These are phyloP conservation scores for Cystobasidium slooffiae DNA, from an alignment of 1,284 basidiomycete genomes.

Conservation along the genomic window DNA sequence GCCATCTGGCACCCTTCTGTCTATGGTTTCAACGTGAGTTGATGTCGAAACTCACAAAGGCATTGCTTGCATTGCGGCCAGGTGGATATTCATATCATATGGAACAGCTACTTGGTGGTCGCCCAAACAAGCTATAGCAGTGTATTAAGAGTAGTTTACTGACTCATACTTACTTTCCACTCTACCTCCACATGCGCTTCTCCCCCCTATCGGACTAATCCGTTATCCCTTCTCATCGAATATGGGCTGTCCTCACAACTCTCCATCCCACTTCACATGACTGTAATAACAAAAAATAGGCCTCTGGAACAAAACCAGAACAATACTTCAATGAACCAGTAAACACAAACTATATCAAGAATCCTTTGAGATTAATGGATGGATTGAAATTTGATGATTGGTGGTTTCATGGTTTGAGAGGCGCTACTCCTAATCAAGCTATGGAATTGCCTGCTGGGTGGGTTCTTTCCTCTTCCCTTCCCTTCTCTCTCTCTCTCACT, in stretches of 20 bases:
- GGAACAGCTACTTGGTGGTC: too few species aligned
- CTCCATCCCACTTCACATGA: background rate
- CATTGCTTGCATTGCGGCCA: too few species aligned
- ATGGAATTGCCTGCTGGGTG: slow-evolving; percentile 45
- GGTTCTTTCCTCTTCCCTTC: background rate
- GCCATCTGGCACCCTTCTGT: slow-evolving; percentile 36
- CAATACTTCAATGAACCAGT: slow-evolving; percentile 34
- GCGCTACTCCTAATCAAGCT: slow-evolving; percentile 32
- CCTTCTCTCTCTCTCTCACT: background rate
- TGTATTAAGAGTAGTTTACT: too few species aligned
- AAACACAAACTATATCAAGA: slow-evolving; percentile 34
- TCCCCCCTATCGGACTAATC: too few species aligned
- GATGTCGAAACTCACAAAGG: too few species aligned
- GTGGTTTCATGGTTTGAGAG: slow-evolving; percentile 43
- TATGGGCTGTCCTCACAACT: background rate
- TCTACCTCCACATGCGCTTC: too few species aligned
- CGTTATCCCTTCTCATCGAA: too few species aligned
- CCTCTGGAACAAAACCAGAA: slow-evolving; percentile 30
- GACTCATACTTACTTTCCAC: too few species aligned
- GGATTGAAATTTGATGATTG: slow-evolving; percentile 38
- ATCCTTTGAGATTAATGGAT: slow-evolving; percentile 34
- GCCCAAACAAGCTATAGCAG: too few species aligned
- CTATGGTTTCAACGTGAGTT: slow-evolving; percentile 41
- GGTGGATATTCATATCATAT: too few species aligned
- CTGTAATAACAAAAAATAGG: background rate